Percentiles rank a stretch among this genome's conserved stretches.
These are phyloP conservation scores for Phanerodontia chrysosporium DNA, from an alignment of 768 basidiomycete species.

Conservation along the genomic window DNA sequence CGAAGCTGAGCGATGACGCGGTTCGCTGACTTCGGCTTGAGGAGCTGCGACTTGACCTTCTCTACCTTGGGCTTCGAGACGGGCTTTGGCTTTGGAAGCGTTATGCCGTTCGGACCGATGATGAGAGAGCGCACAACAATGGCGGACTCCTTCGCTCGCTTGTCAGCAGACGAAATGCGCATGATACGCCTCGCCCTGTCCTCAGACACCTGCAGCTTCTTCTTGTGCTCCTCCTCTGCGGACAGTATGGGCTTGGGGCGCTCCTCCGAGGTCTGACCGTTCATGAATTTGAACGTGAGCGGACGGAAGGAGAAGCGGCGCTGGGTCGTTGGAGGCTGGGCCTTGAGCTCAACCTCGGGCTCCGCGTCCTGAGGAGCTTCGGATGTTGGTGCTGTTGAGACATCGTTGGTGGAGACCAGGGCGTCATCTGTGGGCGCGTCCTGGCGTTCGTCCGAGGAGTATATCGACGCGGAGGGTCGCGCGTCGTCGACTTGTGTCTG, in stretches of 20 bases:
- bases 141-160: conserved; percentile 61
- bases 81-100: conserved; percentile 36
- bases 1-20: conserved; percentile 71
- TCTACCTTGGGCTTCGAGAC: conserved; percentile 49
- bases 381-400: not conserved
- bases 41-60: conserved; percentile 65
- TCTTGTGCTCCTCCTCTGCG: conserved; percentile 34
- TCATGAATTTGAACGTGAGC: conserved; percentile 11
- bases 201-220: conserved; percentile 33
- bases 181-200: conserved; percentile 29
- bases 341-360: not conserved
- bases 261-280: conserved; percentile 15
- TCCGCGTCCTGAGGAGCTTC: not conserved
- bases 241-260: conserved; percentile 32
- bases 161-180: conserved; percentile 41
- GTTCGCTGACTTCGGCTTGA: conserved; percentile 62
- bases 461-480: conserved; percentile 8
- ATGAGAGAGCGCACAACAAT: conserved; percentile 63
- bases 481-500: not conserved
- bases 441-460: conserved; percentile 9
- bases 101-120: conserved; percentile 42
- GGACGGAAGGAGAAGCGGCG: conserved; percentile 15
- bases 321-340: not conserved
- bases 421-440: not conserved
- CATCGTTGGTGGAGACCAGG: not conserved